These are phyloP conservation scores for Suhomyces kilbournensis DNA, from an alignment of 805 yeast species.

Conservation along the genomic window DNA sequence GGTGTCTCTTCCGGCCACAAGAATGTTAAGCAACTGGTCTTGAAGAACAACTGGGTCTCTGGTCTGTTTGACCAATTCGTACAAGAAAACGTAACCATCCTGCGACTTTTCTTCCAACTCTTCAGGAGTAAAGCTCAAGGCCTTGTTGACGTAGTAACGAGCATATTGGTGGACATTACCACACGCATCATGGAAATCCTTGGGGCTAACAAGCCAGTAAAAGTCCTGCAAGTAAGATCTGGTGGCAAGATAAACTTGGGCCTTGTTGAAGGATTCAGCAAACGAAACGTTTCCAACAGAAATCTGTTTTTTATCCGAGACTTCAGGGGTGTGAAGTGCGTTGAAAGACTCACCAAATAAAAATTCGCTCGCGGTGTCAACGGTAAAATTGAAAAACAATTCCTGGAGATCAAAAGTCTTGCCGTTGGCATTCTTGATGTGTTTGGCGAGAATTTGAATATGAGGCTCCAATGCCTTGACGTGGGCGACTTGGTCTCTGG, in stretches of 20 bases:
- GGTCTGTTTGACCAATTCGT: slow-evolving; percentile 26
- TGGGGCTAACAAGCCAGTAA: slow-evolving; percentile 17
- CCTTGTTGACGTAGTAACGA: slow-evolving; percentile 12
- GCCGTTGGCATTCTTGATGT: slow-evolving; percentile 18
- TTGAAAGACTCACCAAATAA: slow-evolving; percentile 39
- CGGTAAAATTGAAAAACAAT: slow-evolving; percentile 32
- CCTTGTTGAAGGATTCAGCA: slow-evolving; percentile 32
- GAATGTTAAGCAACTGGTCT: slow-evolving; percentile 26
- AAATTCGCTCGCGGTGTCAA: slow-evolving; percentile 42
- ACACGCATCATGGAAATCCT: slow-evolving; percentile 29
- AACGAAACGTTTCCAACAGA: slow-evolving; percentile 25
- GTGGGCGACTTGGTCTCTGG: slow-evolving; percentile 26
- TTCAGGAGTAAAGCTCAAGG: slow-evolving; percentile 12
- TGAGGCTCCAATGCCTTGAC: slow-evolving; percentile 24
- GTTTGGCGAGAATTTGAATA: slow-evolving; percentile 15
- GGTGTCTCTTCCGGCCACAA: slow-evolving; percentile 30
- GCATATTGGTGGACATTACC: slow-evolving; percentile 31
- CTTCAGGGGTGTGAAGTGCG: slow-evolving; percentile 24
- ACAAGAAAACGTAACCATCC: slow-evolving; percentile 25
- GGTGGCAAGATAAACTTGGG: slow-evolving; percentile 33
- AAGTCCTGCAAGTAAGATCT: slow-evolving; percentile 30
- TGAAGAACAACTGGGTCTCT: slow-evolving; percentile 22
- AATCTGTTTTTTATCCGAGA: slow-evolving; percentile 3
- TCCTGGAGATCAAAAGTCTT: slow-evolving; percentile 30
- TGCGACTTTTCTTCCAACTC: slow-evolving; percentile 13